Evolutionary conservation across 225 moss, liverwort and hornwort genomes (phyloP).

Genomic region (Pleurozium schreberi): DNA sequence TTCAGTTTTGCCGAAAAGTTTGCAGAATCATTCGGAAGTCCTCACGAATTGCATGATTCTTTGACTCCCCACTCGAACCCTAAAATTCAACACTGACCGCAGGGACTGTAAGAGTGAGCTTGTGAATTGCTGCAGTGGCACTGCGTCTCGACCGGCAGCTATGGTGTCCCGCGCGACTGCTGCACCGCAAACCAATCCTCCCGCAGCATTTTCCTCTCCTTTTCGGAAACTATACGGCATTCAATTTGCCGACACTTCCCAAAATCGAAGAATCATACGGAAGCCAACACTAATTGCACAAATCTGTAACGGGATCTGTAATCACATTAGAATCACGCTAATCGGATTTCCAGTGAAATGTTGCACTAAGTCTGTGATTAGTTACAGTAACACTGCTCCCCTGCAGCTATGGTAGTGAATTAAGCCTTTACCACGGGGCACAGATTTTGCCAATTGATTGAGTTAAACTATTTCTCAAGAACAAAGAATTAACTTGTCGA

Average conservation of each 20-base stretch:
- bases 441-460: background rate
- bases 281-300: background rate
- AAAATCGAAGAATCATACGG: background rate
- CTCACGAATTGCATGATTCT: background rate
- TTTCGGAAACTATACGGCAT: background rate
- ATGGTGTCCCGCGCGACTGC: background rate
- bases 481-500: background rate
- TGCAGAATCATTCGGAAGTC: background rate
- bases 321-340: background rate
- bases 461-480: background rate
- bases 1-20: background rate
- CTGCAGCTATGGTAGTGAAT: background rate
- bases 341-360: background rate
- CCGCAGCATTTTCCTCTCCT: background rate
- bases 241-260: background rate
- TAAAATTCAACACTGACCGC: background rate
- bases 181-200: background rate
- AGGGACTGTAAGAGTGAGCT: background rate
- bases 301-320: background rate
- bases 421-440: background rate
- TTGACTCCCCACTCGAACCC: background rate
- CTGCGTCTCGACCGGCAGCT: background rate
- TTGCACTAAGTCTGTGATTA: background rate
- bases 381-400: background rate
- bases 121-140: background rate